A percentile compares a stretch with the other conserved stretches of the same genome.
These are phyloP conservation scores for Daldinia vernicosa DNA, from an alignment of 495 filamentous ascomycete genomes.

Conservation along the genomic window DNA sequence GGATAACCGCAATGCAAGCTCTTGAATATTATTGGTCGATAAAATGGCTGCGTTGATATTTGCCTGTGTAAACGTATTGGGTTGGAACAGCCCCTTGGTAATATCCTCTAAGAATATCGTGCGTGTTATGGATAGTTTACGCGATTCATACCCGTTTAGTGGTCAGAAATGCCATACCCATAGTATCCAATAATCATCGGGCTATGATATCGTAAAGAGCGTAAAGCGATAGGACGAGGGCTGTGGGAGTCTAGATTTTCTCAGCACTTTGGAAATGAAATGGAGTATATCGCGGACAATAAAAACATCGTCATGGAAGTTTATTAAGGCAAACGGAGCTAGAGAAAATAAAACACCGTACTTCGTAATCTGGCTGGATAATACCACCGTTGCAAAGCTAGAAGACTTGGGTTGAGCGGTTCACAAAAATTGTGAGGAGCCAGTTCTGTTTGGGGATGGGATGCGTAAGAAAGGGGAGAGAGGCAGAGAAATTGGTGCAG, in stretches of 20 bases:
- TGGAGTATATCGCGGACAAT: neutral
- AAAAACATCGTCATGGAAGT: neutral
- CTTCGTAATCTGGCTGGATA: neutral
- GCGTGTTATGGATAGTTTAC: conserved; percentile 13
- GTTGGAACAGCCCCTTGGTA: conserved; percentile 17
- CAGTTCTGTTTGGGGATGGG: neutral
- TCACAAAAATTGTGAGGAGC: neutral
- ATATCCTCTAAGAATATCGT: conserved; percentile 22
- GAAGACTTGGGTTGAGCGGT: neutral
- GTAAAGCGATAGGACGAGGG: conserved; percentile 2
- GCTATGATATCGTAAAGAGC: conserved; percentile 7
- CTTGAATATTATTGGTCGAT: conserved; percentile 33
- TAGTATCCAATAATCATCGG: conserved; percentile 18
- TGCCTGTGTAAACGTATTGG: conserved; percentile 33
- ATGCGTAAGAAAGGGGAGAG: conserved; percentile 40
- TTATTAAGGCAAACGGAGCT: neutral
- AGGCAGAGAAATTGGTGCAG: conserved; percentile 31
- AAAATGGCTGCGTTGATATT: conserved; percentile 29
- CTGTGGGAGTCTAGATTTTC: neutral
- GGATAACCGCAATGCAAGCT: conserved; percentile 23
- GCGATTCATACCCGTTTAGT: conserved; percentile 9
- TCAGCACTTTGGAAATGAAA: conserved; percentile 2
- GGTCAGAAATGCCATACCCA: neutral
- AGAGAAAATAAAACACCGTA: neutral
- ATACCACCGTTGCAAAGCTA: neutral